phyloP scores from a whole-genome alignment of 164 flowering plant species.

The Saururus chinensis region DNA sequence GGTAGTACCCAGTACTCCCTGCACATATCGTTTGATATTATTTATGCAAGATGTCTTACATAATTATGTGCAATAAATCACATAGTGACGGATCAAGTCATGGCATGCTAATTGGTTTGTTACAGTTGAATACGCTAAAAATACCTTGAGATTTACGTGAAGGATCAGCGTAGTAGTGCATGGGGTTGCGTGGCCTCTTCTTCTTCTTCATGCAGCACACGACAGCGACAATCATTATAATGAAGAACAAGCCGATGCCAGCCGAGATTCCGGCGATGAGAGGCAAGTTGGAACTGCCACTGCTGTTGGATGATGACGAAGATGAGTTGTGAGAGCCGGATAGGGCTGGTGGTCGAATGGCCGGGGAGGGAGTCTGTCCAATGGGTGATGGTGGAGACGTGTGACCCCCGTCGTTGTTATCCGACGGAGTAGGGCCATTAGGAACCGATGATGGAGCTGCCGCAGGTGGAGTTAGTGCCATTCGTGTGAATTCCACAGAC shows the following conservation, averaged over 20 bases:
- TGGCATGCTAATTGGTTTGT: no score
- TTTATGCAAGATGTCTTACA: no score
- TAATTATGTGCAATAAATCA: no score
- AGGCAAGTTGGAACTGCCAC: slow-evolving; percentile 1
- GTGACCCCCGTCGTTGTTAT: no score
- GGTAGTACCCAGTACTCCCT: neutral
- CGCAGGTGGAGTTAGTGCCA: slow-evolving; percentile 21
- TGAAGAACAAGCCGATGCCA: slow-evolving; percentile 20
- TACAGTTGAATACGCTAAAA: no score
- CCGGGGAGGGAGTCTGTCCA: neutral
- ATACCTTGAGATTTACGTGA: slow-evolving; percentile 14
- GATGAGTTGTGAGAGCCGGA: neutral
- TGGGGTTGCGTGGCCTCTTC: slow-evolving; percentile 12
- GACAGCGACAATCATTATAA: slow-evolving; percentile 16
- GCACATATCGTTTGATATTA: no score
- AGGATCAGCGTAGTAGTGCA: slow-evolving; percentile 21
- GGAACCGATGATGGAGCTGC: slow-evolving; percentile 17
- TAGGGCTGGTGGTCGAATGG: neutral
- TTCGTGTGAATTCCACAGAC: neutral
- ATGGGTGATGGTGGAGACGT: slow-evolving; percentile 3
- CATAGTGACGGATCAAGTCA: no score
- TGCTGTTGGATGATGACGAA: neutral
- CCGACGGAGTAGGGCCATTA: slow-evolving; percentile 1
- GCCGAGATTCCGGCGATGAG: slow-evolving; percentile 22
- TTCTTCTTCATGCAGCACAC: slow-evolving; percentile 20